A percentile compares a stretch with the other conserved stretches of the same genome.
Evolutionary conservation across 768 basidiomycete species (phyloP).

Genomic region (Obba rivulosa): DNA sequence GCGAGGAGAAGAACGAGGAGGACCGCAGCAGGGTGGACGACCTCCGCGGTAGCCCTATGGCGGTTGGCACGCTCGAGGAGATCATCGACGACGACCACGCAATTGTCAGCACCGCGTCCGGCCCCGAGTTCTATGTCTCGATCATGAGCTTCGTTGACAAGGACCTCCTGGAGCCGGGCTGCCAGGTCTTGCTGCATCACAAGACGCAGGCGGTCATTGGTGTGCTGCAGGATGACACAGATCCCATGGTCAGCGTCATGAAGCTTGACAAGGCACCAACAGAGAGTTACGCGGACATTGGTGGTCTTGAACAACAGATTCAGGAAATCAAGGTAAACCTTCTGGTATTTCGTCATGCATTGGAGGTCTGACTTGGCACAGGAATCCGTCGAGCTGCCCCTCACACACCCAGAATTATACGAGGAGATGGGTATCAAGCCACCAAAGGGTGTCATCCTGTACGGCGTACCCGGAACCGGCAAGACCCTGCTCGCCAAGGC

Average conservation of each 20-base stretch:
- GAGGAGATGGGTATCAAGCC: slow-evolving; percentile 99
- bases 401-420: slow-evolving; percentile 97
- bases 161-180: slow-evolving; percentile 93
- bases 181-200: slow-evolving; percentile 92
- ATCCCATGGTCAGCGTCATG: slow-evolving; percentile 97
- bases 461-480: slow-evolving; percentile 97
- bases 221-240: slow-evolving; percentile 90
- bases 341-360: not conserved
- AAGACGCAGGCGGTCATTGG: slow-evolving; percentile 94
- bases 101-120: slow-evolving; percentile 92
- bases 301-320: slow-evolving; percentile 94
- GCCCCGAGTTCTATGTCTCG: slow-evolving; percentile 94
- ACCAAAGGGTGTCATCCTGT: slow-evolving; percentile 99
- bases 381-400: slow-evolving; percentile 97
- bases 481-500: slow-evolving; percentile 98
- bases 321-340: slow-evolving; percentile 90
- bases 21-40: slow-evolving; percentile 92
- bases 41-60: slow-evolving; percentile 92
- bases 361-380: slow-evolving; percentile 24
- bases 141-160: slow-evolving; percentile 99
- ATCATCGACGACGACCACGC: slow-evolving; percentile 98
- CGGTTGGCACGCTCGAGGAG: slow-evolving; percentile 97
- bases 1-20: slow-evolving; percentile 95
- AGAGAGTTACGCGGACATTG: slow-evolving; percentile 97
- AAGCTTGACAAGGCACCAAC: slow-evolving; percentile 99